Evolutionary conservation across 1,284 basidiomycete species (phyloP).

Genomic region (Pascua guehoae): DNA sequence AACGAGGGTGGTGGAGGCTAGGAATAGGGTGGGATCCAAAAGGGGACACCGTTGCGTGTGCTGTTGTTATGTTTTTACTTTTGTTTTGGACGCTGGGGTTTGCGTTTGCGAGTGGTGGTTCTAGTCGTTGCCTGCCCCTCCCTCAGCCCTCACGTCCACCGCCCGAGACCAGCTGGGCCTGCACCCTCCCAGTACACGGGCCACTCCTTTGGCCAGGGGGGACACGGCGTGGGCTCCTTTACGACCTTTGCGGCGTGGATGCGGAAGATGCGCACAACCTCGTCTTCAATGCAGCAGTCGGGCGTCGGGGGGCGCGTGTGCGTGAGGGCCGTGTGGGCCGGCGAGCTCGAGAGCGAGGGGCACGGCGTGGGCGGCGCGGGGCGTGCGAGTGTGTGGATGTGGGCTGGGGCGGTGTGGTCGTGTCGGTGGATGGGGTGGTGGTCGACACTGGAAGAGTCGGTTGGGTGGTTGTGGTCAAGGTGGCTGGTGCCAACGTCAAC

Average conservation of each 20-base stretch:
- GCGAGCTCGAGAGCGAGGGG: not conserved
- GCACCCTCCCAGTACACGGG: conserved; percentile 25
- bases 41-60: too few relatives aligned
- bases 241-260: not conserved
- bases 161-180: conserved; percentile 1
- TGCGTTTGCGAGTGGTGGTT: too few relatives aligned
- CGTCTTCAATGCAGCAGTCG: conserved; percentile 4
- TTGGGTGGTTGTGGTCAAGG: too few relatives aligned
- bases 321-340: not conserved
- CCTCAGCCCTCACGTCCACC: too few relatives aligned
- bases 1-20: too few relatives aligned
- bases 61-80: too few relatives aligned
- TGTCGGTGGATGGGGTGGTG: not conserved
- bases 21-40: too few relatives aligned
- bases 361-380: not conserved
- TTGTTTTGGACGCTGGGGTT: too few relatives aligned
- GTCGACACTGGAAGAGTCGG: not conserved
- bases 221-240: not conserved
- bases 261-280: conserved; percentile 3
- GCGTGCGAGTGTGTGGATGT: not conserved
- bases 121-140: too few relatives aligned
- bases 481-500: too few relatives aligned
- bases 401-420: not conserved
- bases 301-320: not conserved
- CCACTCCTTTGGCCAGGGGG: conserved; percentile 18